These are phyloP conservation scores for Hordeum marinum DNA, from an alignment of 176 grass and related monocot species.

Conservation along the genomic window DNA sequence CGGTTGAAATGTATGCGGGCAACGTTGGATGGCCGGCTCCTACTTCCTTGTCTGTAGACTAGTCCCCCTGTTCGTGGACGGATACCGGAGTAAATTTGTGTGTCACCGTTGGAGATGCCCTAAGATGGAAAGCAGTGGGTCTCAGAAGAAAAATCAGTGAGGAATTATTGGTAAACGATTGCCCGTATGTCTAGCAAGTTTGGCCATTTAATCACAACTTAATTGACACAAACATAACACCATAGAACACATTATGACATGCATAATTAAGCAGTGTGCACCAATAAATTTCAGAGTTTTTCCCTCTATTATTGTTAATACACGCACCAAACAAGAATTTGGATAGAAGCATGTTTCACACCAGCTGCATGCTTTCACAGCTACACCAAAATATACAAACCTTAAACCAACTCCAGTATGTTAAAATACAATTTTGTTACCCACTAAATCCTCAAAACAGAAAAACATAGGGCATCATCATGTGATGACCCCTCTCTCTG, in stretches of 20 bases:
- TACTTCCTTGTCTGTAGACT: no score
- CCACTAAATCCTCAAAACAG: neutral
- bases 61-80: no score
- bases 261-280: neutral
- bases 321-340: neutral
- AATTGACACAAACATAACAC: neutral
- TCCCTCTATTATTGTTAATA: conserved; percentile 7
- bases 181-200: no score
- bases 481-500: neutral
- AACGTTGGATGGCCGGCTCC: no score
- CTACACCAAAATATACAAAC: neutral
- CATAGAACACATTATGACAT: conserved; percentile 5
- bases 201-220: neutral
- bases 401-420: neutral
- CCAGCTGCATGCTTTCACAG: neutral
- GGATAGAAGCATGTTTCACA: neutral
- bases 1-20: no score
- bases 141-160: no score
- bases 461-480: neutral
- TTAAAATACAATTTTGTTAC: conserved; percentile 5
- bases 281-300: neutral
- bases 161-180: no score
- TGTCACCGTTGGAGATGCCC: no score
- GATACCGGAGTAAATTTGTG: no score
- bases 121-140: no score